phyloP scores from a whole-genome alignment of 495 filamentous ascomycete genomes.

The Niebla homalea region DNA sequence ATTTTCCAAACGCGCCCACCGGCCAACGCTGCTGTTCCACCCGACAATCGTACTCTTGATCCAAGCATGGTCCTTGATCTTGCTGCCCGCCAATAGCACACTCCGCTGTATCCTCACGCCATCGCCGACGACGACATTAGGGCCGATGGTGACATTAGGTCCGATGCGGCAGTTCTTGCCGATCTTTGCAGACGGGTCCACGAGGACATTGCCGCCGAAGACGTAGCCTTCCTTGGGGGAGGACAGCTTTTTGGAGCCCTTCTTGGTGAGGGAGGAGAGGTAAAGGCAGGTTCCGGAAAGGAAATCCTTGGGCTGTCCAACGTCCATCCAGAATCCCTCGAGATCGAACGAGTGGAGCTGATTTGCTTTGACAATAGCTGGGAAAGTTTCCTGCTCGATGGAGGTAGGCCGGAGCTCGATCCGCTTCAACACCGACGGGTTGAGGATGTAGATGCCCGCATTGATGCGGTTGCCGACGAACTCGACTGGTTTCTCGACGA shows the following conservation, averaged over 20 bases:
- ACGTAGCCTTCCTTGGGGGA: slow-evolving; percentile 67
- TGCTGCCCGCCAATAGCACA: slow-evolving; percentile 76
- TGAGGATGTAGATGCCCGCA: slow-evolving; percentile 97
- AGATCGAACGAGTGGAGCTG: slow-evolving; percentile 95
- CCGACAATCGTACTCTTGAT: slow-evolving; percentile 98
- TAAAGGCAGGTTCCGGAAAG: slow-evolving; percentile 93
- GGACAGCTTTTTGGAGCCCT: slow-evolving; percentile 73
- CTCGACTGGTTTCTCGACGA: slow-evolving; percentile 98
- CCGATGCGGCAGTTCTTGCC: slow-evolving; percentile 98
- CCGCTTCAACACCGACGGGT: slow-evolving; percentile 75
- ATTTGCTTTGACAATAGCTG: slow-evolving; percentile 79
- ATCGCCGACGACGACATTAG: slow-evolving; percentile 87
- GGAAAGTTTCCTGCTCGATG: slow-evolving; percentile 99
- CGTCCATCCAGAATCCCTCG: slow-evolving; percentile 99
- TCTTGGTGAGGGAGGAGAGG: slow-evolving; percentile 85
- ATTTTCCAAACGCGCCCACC: slow-evolving; percentile 95
- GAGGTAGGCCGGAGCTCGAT: slow-evolving; percentile 96
- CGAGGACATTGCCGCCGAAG: slow-evolving; percentile 90
- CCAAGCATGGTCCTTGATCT: slow-evolving; percentile 98
- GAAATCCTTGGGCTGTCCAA: slow-evolving; percentile 99
- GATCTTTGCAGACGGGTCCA: slow-evolving; percentile 90
- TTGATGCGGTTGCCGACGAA: slow-evolving; percentile 99
- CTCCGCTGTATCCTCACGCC: slow-evolving; percentile 91
- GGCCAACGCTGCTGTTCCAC: slow-evolving; percentile 94
- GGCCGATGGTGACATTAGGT: slow-evolving; percentile 93